Evolutionary conservation across 1,284 basidiomycete species (phyloP).

Genomic region (Lentinus polychrous): DNA sequence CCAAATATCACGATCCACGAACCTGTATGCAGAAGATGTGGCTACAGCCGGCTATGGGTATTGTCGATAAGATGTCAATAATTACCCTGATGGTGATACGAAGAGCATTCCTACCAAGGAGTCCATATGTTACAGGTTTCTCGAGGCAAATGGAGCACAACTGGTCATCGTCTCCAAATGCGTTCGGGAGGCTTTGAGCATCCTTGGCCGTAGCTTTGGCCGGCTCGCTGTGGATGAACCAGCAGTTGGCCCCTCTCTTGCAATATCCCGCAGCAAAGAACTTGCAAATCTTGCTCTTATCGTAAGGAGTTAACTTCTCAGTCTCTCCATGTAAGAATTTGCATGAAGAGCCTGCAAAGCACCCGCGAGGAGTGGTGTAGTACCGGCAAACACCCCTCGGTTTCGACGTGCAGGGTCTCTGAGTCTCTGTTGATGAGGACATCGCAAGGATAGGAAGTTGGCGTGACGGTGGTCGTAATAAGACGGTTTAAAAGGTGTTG

Average conservation of each 20-base stretch:
- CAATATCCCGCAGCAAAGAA: constrained; percentile 63
- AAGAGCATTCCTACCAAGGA: constrained; percentile 43
- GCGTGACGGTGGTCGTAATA: no score
- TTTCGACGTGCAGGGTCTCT: constrained; percentile 50
- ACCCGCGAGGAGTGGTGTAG: constrained; percentile 53
- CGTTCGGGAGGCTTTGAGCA: constrained; percentile 18
- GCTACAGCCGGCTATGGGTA: constrained; percentile 49
- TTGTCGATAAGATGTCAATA: background rate
- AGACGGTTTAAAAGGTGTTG: no score
- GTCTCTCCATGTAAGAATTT: constrained; percentile 63
- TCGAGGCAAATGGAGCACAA: constrained; percentile 69
- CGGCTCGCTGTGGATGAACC: constrained; percentile 54
- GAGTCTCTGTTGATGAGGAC: constrained; percentile 13
- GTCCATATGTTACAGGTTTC: constrained; percentile 56
- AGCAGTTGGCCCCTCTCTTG: constrained; percentile 57
- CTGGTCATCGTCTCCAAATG: constrained; percentile 28
- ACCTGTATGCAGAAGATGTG: constrained; percentile 70
- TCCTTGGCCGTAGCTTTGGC: constrained; percentile 12
- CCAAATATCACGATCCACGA: constrained; percentile 7
- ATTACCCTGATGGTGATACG: background rate
- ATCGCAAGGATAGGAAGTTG: no score
- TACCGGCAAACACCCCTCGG: constrained; percentile 59
- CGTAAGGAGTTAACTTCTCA: constrained; percentile 55
- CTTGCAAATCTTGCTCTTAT: constrained; percentile 59
- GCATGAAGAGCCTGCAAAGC: constrained; percentile 57